These are phyloP conservation scores for Kwoniella europaea DNA, from an alignment of 768 basidiomycete genomes.

Conservation along the genomic window DNA sequence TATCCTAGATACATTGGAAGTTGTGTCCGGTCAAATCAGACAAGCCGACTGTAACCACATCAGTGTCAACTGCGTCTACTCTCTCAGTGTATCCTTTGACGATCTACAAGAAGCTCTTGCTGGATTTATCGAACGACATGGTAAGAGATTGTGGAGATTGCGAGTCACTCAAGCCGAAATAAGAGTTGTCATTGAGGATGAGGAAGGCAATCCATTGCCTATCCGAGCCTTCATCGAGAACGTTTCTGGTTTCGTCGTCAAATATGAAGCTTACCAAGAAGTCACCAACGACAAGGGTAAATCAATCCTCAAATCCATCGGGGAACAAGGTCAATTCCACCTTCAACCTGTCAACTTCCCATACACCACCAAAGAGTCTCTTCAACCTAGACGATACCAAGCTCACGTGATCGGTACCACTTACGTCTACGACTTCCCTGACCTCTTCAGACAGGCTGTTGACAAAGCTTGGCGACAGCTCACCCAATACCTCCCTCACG, in stretches of 20 bases:
- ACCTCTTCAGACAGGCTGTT: constrained; percentile 95
- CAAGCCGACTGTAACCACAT: constrained; percentile 98
- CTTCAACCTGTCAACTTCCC: constrained; percentile 90
- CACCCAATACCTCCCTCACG: constrained; percentile 69
- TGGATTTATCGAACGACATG: constrained; percentile 99
- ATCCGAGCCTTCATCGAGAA: constrained; percentile 99
- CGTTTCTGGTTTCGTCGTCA: constrained; percentile 97
- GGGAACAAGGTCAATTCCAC: constrained; percentile 95
- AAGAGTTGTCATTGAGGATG: constrained; percentile 90
- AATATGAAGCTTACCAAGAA: constrained; percentile 97
- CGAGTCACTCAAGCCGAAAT: constrained; percentile 98
- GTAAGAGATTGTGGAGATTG: constrained; percentile 95
- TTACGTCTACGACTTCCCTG: constrained; percentile 99
- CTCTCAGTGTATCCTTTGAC: constrained; percentile 90
- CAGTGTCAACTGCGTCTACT: constrained; percentile 99
- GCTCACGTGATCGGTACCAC: constrained; percentile 98
- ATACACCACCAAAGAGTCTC: constrained; percentile 95
- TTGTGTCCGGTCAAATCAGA: constrained; percentile 84
- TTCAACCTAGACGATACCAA: constrained; percentile 98
- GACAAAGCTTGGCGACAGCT: constrained; percentile 80
- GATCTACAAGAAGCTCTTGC: constrained; percentile 95
- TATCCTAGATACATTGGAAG: constrained; percentile 91
- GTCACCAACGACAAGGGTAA: constrained; percentile 94
- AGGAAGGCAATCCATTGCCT: constrained; percentile 90
- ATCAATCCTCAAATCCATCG: constrained; percentile 95